Percentiles rank a stretch among this genome's conserved stretches.
Conservation (phyloP, 306 rosid species). For the Trifolium subterraneum region DNA sequence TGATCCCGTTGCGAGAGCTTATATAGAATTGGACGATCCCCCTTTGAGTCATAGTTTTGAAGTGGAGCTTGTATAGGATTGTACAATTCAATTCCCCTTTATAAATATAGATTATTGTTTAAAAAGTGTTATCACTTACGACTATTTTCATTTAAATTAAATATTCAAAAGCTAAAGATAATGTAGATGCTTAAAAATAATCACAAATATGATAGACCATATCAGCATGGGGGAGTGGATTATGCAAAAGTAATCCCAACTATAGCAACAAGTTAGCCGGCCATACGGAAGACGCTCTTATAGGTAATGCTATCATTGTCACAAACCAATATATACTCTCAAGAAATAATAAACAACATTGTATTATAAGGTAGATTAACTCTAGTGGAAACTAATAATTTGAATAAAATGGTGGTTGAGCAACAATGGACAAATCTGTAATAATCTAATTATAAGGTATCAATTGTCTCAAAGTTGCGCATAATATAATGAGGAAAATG, state of each 20-base stretch:
- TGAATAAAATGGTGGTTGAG: conserved; percentile 42
- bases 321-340: neutral
- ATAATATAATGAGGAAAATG: neutral
- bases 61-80: no score
- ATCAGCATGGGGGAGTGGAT: neutral
- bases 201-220: neutral
- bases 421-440: neutral
- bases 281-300: neutral
- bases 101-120: neutral
- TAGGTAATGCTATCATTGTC: conserved; percentile 23
- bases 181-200: conserved; percentile 1
- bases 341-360: conserved; percentile 15
- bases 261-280: neutral
- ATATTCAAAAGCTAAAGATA: neutral
- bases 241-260: neutral
- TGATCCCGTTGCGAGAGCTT: no score
- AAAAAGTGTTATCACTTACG: neutral
- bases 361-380: conserved; percentile 12
- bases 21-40: no score
- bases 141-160: neutral
- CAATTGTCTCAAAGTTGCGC: neutral
- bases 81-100: no score
- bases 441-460: conserved; percentile 17
- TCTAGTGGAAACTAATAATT: conserved; percentile 29
- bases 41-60: no score